These are phyloP conservation scores for Clarireedia hainanense DNA, from an alignment of 2,329 filamentous ascomycete genomes.

Conservation along the genomic window DNA sequence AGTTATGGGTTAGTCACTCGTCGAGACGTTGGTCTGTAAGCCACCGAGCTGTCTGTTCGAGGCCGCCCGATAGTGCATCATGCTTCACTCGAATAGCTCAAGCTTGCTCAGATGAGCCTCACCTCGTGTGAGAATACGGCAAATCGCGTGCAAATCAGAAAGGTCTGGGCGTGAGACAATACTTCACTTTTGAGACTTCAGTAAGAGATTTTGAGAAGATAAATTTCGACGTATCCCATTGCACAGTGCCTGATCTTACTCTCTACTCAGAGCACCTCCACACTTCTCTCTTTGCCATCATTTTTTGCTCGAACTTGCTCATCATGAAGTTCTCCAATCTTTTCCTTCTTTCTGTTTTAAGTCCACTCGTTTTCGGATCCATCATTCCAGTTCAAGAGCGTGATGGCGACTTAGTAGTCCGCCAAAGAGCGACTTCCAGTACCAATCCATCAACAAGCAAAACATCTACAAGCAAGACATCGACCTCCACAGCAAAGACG, in stretches of 20 bases:
- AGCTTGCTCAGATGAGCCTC: neutral
- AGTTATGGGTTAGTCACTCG: neutral
- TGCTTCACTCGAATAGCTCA: neutral
- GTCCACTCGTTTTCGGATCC: neutral
- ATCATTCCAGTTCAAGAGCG: slow-evolving; percentile 3
- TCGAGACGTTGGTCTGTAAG: neutral
- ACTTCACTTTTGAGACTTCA: neutral
- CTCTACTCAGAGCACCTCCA: slow-evolving; percentile 5
- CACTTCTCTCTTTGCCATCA: neutral
- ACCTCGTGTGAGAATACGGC: slow-evolving; percentile 4
- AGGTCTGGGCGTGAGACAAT: neutral
- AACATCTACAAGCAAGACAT: neutral
- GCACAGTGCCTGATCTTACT: neutral
- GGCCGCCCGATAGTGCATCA: neutral
- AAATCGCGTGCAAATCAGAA: neutral
- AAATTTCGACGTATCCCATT: slow-evolving; percentile 7
- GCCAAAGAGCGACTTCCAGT: neutral
- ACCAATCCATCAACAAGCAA: neutral
- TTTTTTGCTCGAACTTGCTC: slow-evolving; percentile 8
- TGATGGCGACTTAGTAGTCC: neutral
- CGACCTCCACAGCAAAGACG: neutral
- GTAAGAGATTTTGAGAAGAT: neutral
- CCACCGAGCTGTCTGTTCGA: neutral
- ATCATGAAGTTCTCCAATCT: slow-evolving; percentile 8
- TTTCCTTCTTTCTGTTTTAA: slow-evolving; percentile 2